Evolutionary conservation across 345 rosid genomes (phyloP).

Genomic region (Eucalyptus lansdowneana): DNA sequence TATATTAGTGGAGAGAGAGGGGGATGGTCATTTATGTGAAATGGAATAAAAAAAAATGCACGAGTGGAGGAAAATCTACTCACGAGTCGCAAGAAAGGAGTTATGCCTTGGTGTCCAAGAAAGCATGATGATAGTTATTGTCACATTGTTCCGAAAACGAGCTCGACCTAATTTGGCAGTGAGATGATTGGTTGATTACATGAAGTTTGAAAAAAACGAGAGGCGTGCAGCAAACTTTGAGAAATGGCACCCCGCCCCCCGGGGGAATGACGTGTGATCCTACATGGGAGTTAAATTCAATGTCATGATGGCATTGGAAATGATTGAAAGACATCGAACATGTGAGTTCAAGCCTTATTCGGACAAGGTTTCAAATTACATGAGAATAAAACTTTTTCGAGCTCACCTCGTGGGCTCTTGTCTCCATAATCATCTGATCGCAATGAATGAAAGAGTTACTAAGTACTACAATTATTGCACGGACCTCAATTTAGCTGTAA

Average conservation of each 20-base stretch:
- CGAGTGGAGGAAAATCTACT: neutral
- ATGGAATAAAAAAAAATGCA: neutral
- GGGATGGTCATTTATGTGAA: neutral
- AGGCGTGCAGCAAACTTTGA: neutral
- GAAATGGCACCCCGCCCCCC: neutral
- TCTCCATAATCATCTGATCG: neutral
- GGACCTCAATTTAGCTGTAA: neutral
- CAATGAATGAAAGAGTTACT: neutral
- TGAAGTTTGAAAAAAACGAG: neutral
- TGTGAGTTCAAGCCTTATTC: neutral
- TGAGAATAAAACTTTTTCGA: neutral
- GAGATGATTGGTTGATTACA: neutral
- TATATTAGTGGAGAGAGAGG: neutral
- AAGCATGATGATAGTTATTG: neutral
- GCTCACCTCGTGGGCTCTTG: neutral
- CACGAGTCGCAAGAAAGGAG: neutral
- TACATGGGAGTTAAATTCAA: neutral
- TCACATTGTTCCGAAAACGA: neutral
- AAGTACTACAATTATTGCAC: neutral
- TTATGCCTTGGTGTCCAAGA: neutral
- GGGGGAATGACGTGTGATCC: neutral
- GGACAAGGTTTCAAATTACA: neutral
- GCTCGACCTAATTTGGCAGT: neutral
- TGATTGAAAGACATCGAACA: neutral
- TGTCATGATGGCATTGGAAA: neutral